Conservation (phyloP, 2,329 filamentous ascomycete species). For the Penicillium freii region DNA sequence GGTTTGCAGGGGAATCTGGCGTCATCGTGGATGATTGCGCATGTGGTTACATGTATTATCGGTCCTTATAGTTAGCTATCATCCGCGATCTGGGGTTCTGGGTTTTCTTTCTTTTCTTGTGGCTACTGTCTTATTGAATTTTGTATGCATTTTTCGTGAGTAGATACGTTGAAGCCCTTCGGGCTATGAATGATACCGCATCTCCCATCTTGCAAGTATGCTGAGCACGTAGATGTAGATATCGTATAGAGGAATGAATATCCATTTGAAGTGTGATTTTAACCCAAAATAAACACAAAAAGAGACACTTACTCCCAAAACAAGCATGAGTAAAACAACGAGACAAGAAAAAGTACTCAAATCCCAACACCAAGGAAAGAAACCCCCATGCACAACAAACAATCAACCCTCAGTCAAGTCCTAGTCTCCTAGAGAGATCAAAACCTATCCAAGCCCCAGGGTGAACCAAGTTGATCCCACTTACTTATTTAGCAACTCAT, state of each 20-base stretch:
- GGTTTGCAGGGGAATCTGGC: background rate
- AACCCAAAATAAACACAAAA: background rate
- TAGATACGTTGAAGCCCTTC: background rate
- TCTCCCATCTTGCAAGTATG: background rate
- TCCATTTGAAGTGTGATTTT: slow-evolving; percentile 2
- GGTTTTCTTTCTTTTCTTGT: background rate
- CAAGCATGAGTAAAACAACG: slow-evolving; percentile 2
- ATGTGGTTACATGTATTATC: background rate
- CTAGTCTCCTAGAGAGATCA: background rate
- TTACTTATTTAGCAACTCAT: slow-evolving; percentile 28
- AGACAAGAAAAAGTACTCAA: slow-evolving; percentile 4
- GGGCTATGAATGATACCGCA: background rate
- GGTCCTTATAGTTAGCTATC: background rate
- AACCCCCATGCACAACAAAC: slow-evolving; percentile 9
- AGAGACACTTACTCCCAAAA: background rate
- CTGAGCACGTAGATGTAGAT: background rate
- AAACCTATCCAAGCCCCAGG: background rate
- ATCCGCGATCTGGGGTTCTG: background rate
- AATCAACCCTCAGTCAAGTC: background rate
- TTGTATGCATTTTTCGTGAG: background rate
- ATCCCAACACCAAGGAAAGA: slow-evolving; percentile 10
- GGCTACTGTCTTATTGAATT: background rate
- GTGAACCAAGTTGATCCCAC: background rate
- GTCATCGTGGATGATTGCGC: background rate
- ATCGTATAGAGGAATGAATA: background rate